Percentiles rank a stretch among this genome's conserved stretches.
Conservation (phyloP, 148 eudicot genomes). For the Persicaria tinctoria region DNA sequence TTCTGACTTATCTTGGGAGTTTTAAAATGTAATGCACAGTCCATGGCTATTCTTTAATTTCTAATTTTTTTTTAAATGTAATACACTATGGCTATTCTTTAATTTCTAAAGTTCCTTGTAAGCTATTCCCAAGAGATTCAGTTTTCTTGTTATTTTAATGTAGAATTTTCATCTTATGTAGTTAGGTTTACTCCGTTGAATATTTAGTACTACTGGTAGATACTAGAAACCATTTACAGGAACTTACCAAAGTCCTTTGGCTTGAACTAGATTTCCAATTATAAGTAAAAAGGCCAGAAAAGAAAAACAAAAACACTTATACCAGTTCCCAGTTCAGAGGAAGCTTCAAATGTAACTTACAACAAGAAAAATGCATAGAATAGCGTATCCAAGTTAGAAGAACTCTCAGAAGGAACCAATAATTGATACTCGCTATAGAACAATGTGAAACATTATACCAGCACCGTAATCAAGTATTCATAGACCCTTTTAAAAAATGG, state of each 20-base stretch:
- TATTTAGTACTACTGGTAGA: neutral
- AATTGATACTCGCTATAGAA: constrained; percentile 71
- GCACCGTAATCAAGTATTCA: constrained; percentile 75
- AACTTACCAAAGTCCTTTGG: neutral
- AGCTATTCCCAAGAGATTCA: neutral
- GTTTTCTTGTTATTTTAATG: neutral
- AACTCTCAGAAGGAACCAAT: constrained; percentile 72
- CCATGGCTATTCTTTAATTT: neutral
- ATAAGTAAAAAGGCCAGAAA: neutral
- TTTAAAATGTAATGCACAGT: neutral
- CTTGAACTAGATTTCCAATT: neutral
- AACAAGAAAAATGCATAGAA: constrained; percentile 25
- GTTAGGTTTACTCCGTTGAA: neutral
- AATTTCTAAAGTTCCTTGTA: neutral
- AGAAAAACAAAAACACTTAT: neutral
- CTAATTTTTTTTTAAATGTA: neutral
- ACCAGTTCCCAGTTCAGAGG: neutral
- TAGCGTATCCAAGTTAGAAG: constrained; percentile 55
- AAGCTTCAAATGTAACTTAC: constrained; percentile 14
- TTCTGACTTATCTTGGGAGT: neutral
- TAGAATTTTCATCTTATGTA: neutral
- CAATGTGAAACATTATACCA: constrained; percentile 62
- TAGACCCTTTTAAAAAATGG: constrained; percentile 27
- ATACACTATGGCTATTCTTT: neutral
- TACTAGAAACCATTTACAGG: neutral